Evolutionary conservation across 2,329 filamentous ascomycete species (phyloP), one percentile per base, ranked within the genome.

Genomic region (Cercospora sojina): DNA sequence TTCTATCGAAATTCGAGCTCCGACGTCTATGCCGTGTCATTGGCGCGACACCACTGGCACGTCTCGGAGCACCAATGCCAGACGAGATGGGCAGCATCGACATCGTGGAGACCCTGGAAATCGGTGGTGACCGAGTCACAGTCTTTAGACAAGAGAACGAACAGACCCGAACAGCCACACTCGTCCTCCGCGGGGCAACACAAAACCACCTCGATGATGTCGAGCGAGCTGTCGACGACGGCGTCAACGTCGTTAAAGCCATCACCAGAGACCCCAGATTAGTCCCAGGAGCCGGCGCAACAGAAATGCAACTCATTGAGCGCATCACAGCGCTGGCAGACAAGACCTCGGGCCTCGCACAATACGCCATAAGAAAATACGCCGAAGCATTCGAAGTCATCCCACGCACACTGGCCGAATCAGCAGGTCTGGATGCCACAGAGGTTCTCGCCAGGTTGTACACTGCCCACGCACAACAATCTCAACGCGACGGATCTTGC

Each of bases 151-250:
- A 99, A 85, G 95, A 99, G 80, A 89, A 92, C 76, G 92, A 97
- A 74, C 87, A 89, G 64, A 98, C 96, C 59, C 88, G 93, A 75
- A 99, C 95, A 60, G 92, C 96, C 20, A 99, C 95, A 7, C 86
- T 99, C 58, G 93, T 99, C 62, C 88, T 99, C 67, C 89, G 95
- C 71, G 95, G 96, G 59, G 95, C 95, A 20, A 99, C 95, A 5
- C 94, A 98, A 81, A 99, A 99, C 83, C 92, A 98, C 80, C 88
- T 99, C 25, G 95, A 99, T 76, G 95, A 99, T 74, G 87, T 99
- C 38, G 95, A 99, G 85, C 90, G 95, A 70, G 95, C 95, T 59
- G 93, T 99, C 64, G 95, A 99, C 75, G 95, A 99, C 73, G 95
- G 95, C 71, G 95, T 99, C 79, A 99, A 98, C 77, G 96, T 96